Evolutionary conservation across 129 eudicot genomes (phyloP).

Genomic region (Lonicera japonica): DNA sequence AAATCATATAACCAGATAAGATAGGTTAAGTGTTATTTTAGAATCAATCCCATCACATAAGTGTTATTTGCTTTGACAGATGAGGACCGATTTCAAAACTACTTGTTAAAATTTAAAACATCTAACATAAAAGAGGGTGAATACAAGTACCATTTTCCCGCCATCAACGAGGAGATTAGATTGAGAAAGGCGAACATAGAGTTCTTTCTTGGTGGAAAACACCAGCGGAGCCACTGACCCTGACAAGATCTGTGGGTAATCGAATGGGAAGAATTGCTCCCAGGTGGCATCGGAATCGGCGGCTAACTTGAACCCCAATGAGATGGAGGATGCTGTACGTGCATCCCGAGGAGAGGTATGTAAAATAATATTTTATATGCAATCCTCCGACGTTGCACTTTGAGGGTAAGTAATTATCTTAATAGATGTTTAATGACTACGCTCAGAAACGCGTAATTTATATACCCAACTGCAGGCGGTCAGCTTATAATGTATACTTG

Average conservation of each 20-base stretch:
- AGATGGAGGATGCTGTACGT: constrained; percentile 31
- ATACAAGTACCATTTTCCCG: constrained; percentile 26
- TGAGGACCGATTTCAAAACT: no score
- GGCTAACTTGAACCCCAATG: constrained; percentile 34
- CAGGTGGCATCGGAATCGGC: constrained; percentile 55
- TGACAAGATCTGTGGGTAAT: constrained; percentile 20
- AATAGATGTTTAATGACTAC: no score
- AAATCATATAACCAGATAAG: no score
- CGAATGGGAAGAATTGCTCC: constrained; percentile 56
- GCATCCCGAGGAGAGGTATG: constrained; percentile 55
- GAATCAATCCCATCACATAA: no score
- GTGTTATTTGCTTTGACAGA: no score
- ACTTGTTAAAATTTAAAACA: no score
- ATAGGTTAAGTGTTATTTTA: no score
- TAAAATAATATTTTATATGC: constrained; percentile 42
- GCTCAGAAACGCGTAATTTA: no score
- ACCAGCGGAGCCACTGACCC: constrained; percentile 21
- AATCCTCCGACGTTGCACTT: constrained; percentile 66
- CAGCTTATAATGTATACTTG: no score
- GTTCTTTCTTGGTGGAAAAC: constrained; percentile 31
- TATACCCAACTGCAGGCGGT: no score
- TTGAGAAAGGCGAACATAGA: constrained; percentile 34
- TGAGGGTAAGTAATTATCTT: no score
- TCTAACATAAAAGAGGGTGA: not conserved
- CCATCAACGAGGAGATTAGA: constrained; percentile 35